A percentile compares a stretch with the other conserved stretches of the same genome.
These are phyloP conservation scores for Oryza rufipogon DNA, from an alignment of 176 grass and related monocot species.

Conservation along the genomic window DNA sequence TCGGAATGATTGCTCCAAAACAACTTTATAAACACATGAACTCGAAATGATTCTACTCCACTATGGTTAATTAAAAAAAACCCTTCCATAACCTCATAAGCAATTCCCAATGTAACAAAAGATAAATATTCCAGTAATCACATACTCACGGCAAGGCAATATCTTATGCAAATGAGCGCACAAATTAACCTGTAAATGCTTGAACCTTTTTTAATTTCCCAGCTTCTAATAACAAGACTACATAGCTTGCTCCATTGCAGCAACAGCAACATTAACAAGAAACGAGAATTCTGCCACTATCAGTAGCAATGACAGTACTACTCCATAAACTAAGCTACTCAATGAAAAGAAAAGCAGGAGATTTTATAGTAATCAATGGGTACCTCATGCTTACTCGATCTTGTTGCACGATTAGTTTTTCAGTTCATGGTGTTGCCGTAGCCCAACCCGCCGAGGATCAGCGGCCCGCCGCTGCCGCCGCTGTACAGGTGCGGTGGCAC, in stretches of 20 bases:
- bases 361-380: constrained; percentile 28
- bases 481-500: constrained; percentile 52
- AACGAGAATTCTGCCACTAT: constrained; percentile 31
- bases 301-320: constrained; percentile 12
- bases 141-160: neutral
- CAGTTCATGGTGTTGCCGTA: constrained; percentile 68
- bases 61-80: neutral
- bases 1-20: neutral
- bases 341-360: constrained; percentile 30
- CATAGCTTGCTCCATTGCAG: constrained; percentile 16
- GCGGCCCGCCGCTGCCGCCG: constrained; percentile 47
- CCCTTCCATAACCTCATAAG: neutral
- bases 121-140: constrained; percentile 8
- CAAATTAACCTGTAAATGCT: neutral
- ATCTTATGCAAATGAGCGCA: neutral
- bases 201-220: constrained; percentile 15
- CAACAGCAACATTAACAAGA: constrained; percentile 35
- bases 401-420: constrained; percentile 14
- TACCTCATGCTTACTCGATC: constrained; percentile 11
- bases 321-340: neutral
- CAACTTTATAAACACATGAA: neutral
- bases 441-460: constrained; percentile 64
- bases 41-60: constrained; percentile 19
- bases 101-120: constrained; percentile 1
- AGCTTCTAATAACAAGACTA: constrained; percentile 31